Evolutionary conservation across 352 stramenopile genomes (phyloP).

Genomic region (Phytopythium ostracodes): DNA sequence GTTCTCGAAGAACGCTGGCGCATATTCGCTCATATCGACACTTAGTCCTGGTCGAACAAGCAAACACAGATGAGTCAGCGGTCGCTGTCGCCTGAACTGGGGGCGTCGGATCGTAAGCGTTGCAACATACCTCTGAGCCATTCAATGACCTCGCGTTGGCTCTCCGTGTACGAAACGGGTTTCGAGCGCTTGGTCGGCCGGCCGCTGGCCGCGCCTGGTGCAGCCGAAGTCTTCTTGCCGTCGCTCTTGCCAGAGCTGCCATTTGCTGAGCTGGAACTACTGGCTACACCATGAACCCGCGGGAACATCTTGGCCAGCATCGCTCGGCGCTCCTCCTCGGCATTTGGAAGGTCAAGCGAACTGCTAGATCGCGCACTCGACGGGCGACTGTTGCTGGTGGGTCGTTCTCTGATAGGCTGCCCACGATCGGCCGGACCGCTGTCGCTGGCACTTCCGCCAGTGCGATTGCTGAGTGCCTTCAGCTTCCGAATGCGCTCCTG

Average conservation of each 20-base stretch:
- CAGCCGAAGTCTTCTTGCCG: constrained; percentile 1
- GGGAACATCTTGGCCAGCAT: constrained; percentile 81
- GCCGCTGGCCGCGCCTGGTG: constrained; percentile 9
- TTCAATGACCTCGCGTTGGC: constrained; percentile 73
- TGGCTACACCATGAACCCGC: constrained; percentile 55
- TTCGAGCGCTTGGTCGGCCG: constrained; percentile 37
- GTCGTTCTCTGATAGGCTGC: neutral
- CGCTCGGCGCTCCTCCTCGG: constrained; percentile 43
- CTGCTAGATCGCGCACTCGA: constrained; percentile 20
- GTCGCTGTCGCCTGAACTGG: no score
- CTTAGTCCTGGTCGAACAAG: constrained; percentile 26
- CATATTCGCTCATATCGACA: constrained; percentile 85
- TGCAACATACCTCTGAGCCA: constrained; percentile 51
- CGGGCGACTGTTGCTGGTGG: constrained; percentile 13
- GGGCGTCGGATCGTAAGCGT: no score
- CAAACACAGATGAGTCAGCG: neutral
- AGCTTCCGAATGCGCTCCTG: constrained; percentile 22
- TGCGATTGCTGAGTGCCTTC: constrained; percentile 4
- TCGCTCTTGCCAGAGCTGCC: constrained; percentile 14
- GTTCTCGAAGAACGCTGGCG: constrained; percentile 82
- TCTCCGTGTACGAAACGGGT: constrained; percentile 43
- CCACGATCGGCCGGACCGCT: neutral
- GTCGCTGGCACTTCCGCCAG: constrained; percentile 1
- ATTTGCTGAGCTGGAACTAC: constrained; percentile 9
- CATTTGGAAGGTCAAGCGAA: constrained; percentile 11